These are phyloP conservation scores for Nicotiana attenuata DNA, from an alignment of 257 asterid genomes.

Conservation along the genomic window DNA sequence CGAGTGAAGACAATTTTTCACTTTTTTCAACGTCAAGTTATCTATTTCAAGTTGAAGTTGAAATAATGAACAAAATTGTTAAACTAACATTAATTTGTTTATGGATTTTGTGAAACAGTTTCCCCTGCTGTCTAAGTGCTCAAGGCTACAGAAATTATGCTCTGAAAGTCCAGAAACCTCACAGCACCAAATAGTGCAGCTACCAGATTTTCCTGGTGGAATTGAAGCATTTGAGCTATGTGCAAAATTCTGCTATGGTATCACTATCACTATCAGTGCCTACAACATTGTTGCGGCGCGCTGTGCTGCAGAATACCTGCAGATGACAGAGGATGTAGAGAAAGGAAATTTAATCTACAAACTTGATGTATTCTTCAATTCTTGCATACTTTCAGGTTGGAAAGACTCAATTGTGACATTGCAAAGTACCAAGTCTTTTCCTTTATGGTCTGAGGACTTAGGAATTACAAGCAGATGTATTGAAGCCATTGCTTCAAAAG, in stretches of 20 bases:
- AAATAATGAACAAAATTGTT: not conserved
- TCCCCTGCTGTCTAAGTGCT: constrained; percentile 80
- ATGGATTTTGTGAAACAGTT: constrained; percentile 39
- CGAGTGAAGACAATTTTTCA: not conserved
- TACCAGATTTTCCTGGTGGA: constrained; percentile 84
- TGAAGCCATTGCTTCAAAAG: constrained; percentile 60
- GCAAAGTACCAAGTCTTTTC: constrained; percentile 55
- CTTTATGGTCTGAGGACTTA: constrained; percentile 62
- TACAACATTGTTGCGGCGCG: constrained; percentile 66
- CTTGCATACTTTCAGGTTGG: constrained; percentile 85
- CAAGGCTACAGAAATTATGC: constrained; percentile 55
- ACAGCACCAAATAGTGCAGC: constrained; percentile 46
- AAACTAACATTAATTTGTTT: not conserved
- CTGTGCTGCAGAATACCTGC: constrained; percentile 79
- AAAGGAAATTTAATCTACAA: constrained; percentile 72
- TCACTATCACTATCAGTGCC: constrained; percentile 77
- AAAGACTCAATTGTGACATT: constrained; percentile 63
- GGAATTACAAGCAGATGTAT: constrained; percentile 61
- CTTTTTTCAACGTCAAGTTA: not conserved
- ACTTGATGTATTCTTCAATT: constrained; percentile 67
- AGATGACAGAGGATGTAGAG: constrained; percentile 85
- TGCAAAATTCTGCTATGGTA: constrained; percentile 92
- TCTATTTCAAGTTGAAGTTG: not conserved
- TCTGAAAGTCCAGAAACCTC: constrained; percentile 53
- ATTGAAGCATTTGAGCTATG: constrained; percentile 76